Percentiles rank a stretch among this genome's conserved stretches.
Conservation (phyloP, 108 stramenopile species). For the Pseudonitzschia multistriata region DNA sequence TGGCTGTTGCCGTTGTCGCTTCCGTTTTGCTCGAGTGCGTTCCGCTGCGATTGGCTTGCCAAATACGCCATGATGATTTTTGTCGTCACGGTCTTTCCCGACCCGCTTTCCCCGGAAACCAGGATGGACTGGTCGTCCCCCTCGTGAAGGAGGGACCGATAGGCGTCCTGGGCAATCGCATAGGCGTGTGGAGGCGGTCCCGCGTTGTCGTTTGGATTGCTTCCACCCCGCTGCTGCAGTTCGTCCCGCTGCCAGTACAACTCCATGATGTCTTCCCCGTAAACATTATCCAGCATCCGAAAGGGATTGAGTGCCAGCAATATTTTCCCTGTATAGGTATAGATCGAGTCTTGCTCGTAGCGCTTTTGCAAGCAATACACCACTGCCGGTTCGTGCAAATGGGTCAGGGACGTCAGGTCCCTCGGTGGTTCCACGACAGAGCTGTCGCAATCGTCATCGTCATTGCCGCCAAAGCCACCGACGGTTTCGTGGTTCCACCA, state of each 20-base stretch:
- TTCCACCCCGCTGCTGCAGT: neutral
- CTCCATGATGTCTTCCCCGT: slow-evolving; percentile 61
- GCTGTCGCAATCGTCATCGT: neutral
- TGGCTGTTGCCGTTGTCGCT: neutral
- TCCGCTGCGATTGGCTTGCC: slow-evolving; percentile 62
- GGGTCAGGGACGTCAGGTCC: slow-evolving; percentile 74
- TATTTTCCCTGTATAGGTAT: slow-evolving; percentile 90
- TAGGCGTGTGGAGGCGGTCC: slow-evolving; percentile 75
- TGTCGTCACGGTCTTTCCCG: slow-evolving; percentile 86
- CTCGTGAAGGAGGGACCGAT: slow-evolving; percentile 63
- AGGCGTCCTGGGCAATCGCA: slow-evolving; percentile 90
- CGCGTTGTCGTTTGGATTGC: neutral
- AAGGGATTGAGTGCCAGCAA: slow-evolving; percentile 92
- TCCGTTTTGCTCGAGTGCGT: slow-evolving; percentile 25
- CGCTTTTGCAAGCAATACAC: slow-evolving; percentile 63
- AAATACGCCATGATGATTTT: slow-evolving; percentile 87
- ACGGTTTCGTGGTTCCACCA: slow-evolving; percentile 27
- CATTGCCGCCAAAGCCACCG: neutral
- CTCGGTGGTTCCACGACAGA: slow-evolving; percentile 28
- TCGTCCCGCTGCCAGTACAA: slow-evolving; percentile 51
- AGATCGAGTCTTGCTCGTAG: slow-evolving; percentile 68
- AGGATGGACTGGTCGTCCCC: slow-evolving; percentile 58
- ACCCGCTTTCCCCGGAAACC: slow-evolving; percentile 79
- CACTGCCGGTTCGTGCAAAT: slow-evolving; percentile 86
- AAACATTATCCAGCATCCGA: slow-evolving; percentile 50